Base-by-base conservation (phyloP, 805 yeast species). In the Saccharomycopsis amapae region DNA sequence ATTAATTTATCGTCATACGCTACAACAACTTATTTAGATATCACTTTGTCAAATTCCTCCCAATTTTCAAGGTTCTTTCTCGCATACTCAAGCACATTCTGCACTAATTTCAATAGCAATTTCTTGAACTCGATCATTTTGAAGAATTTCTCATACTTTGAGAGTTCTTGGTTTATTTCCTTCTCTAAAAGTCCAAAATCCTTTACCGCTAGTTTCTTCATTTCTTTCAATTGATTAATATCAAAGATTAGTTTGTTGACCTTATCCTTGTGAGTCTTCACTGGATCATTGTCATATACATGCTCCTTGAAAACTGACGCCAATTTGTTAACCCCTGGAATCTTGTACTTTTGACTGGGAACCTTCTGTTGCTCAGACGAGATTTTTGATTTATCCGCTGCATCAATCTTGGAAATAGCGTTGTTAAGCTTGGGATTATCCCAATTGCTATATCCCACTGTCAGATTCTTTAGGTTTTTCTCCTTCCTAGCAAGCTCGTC, bases 201-300 rank as follows among this genome's bases (percentile, higher is more conserved):
- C 7, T 28, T 28, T 1, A 7, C 25, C 17, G 52, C 45, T 25
- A 51, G 17, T 17, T 42, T 42, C 20, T 45, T 31, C 40, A 51
- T 33, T 32, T 51, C 34, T 23, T 42, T 46, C 22, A 48, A 38
- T 18, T 40, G 46, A 12, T 45, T 41, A 20, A 51, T 40, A 3
- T 51, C 54, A 24, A 45, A 41, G 3, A 38, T 43, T 7, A 51
- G 31, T 39, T 48, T 51, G 20, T 42, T 42, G 23, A 51, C 43
- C 25, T 49, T 48, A 7, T 51, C 48, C 7, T 33, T 23, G 23
- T 50, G 49, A 3, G 54, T 51, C 32, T 48, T 51, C 18, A 48
- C 42, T n/a, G 54, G 54, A 42, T 51, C 51, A 23, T 41, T 42
- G 37, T 51, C 54, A 33, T 51, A 51, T 5, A 51, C 38, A 17